phyloP scores from a whole-genome alignment of 345 rosid species.

The rapeseed (Brassica napus) region Da-Ae NC_063445.1:29091001-29091500 shows the following conservation, averaged over 20 bases:
- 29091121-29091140: neutral
- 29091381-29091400: neutral
- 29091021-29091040: constrained; percentile 60
- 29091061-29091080: neutral
- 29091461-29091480: too few relatives aligned
- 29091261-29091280: too few relatives aligned
- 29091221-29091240: neutral
- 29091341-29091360: neutral
- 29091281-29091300: too few relatives aligned
- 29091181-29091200: neutral
- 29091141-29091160: neutral
- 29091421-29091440: neutral
- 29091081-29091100: neutral
- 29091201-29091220: neutral
- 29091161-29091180: neutral
- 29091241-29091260: too few relatives aligned
- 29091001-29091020: constrained; percentile 53
- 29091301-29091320: too few relatives aligned
- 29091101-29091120: too few relatives aligned
- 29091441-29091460: too few relatives aligned
- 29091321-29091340: neutral
- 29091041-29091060: constrained; percentile 46
- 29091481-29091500: too few relatives aligned
- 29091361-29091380: neutral
- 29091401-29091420: neutral